A percentile compares a stretch with the other conserved stretches of the same genome.
phyloP scores from a whole-genome alignment of 164 flowering plant genomes.

The Dillenia turbinata region DNA sequence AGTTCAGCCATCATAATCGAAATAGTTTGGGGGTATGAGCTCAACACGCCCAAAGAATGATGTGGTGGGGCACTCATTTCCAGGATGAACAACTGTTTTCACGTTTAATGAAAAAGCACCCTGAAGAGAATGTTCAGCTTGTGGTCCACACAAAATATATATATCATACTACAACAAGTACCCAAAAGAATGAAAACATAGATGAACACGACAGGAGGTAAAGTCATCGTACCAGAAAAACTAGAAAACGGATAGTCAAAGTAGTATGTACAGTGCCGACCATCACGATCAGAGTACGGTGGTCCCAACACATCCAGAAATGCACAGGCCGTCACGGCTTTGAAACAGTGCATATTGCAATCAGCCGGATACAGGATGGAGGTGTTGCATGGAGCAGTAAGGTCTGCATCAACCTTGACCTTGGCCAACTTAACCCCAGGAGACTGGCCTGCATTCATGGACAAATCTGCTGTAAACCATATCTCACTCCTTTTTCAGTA shows the following conservation, averaged over 20 bases:
- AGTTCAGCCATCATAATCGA: no score
- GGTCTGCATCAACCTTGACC: slow-evolving; percentile 41
- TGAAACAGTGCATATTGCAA: slow-evolving; percentile 77
- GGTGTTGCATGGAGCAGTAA: slow-evolving; percentile 52
- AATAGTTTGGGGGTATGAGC: no score
- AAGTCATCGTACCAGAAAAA: slow-evolving; percentile 31
- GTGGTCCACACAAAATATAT: no score
- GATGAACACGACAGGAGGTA: background rate
- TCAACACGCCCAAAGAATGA: no score
- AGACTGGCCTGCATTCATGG: slow-evolving; percentile 14
- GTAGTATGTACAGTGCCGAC: slow-evolving; percentile 66
- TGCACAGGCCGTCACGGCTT: slow-evolving; percentile 60
- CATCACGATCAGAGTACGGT: slow-evolving; percentile 64
- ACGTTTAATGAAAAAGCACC: no score
- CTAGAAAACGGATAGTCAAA: slow-evolving; percentile 33
- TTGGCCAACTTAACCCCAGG: slow-evolving; percentile 43
- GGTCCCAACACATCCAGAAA: slow-evolving; percentile 76
- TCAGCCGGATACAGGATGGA: slow-evolving; percentile 57
- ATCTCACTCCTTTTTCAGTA: no score
- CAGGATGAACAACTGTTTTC: no score
- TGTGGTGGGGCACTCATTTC: no score
- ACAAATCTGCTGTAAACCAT: no score
- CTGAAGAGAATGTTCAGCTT: no score
- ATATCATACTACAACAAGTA: background rate
- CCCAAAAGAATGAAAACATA: background rate